A percentile compares a stretch with the other conserved stretches of the same genome.
These are phyloP conservation scores for Mucor circinelloides DNA, from an alignment of 371 early-diverging fungal species.

Conservation along the genomic window DNA sequence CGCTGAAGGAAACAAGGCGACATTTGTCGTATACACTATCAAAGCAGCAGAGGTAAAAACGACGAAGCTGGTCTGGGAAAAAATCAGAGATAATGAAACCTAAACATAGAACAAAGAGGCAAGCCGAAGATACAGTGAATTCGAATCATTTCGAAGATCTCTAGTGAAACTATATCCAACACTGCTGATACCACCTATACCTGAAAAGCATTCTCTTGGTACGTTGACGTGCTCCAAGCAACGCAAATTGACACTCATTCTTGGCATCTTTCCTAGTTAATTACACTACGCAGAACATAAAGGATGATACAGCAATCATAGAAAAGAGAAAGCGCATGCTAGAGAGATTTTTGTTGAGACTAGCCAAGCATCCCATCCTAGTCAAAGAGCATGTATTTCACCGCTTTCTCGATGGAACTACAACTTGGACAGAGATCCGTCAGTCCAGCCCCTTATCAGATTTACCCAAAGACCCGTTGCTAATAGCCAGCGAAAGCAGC, in stretches of 20 bases:
- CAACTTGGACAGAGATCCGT: constrained; percentile 53
- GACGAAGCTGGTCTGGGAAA: neutral
- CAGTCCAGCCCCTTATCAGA: constrained; percentile 56
- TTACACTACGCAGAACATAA: constrained; percentile 76
- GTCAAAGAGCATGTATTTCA: constrained; percentile 87
- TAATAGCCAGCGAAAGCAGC: constrained; percentile 17
- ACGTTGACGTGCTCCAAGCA: constrained; percentile 3
- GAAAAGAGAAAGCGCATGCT: constrained; percentile 89
- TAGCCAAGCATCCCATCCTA: constrained; percentile 84
- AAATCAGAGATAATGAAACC: neutral
- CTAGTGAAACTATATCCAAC: constrained; percentile 83
- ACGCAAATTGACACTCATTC: neutral
- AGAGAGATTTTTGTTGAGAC: constrained; percentile 83
- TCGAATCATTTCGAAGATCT: constrained; percentile 85
- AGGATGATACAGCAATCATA: constrained; percentile 80
- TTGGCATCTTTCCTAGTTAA: constrained; percentile 13
- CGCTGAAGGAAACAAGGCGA: neutral
- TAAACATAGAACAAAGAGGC: constrained; percentile 36
- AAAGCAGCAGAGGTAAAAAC: neutral
- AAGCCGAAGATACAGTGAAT: constrained; percentile 82
- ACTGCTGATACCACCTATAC: constrained; percentile 92
- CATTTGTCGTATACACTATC: neutral
- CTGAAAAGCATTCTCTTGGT: constrained; percentile 93
- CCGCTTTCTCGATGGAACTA: constrained; percentile 76
- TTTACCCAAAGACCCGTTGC: constrained; percentile 63